phyloP scores from a whole-genome alignment of 805 yeast genomes.

The Candida fluviatilis region DNA sequence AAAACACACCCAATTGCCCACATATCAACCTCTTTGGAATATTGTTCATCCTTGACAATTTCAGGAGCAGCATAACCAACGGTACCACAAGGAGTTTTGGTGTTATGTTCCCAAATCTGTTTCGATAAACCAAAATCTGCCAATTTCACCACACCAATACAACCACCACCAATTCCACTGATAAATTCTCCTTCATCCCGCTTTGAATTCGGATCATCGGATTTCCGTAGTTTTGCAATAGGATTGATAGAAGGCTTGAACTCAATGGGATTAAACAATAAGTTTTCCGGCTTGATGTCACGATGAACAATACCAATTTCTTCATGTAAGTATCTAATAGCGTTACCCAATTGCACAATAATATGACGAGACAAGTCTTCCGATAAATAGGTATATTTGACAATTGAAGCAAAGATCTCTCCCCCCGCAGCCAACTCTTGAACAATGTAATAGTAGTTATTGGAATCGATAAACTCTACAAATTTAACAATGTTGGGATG shows the following conservation, averaged over 20 bases:
- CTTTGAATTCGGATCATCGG: constrained; percentile 69
- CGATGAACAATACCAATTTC: constrained; percentile 77
- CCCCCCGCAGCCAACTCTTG: constrained; percentile 78
- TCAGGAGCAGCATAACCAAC: constrained; percentile 99
- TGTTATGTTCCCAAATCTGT: constrained; percentile 79
- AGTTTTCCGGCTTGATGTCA: constrained; percentile 79
- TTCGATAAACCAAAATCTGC: constrained; percentile 97
- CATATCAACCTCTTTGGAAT: constrained; percentile 94
- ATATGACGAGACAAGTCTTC: constrained; percentile 65
- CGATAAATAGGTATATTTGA: constrained; percentile 59
- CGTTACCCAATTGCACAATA: constrained; percentile 58
- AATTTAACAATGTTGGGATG: constrained; percentile 64
- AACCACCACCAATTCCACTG: constrained; percentile 86
- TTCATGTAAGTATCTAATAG: constrained; percentile 66
- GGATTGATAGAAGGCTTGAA: constrained; percentile 40
- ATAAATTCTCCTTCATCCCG: constrained; percentile 83
- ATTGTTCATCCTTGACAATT: constrained; percentile 88
- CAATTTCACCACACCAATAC: constrained; percentile 81
- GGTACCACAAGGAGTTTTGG: constrained; percentile 98
- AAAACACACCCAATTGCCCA: constrained; percentile 98
- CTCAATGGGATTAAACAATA: constrained; percentile 60
- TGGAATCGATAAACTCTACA: constrained; percentile 62
- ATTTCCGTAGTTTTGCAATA: constrained; percentile 42
- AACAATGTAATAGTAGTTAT: constrained; percentile 58
- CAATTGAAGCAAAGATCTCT: constrained; percentile 67